phyloP scores from a whole-genome alignment of 495 filamentous ascomycete species.

The Usnea hakonensis region DNA sequence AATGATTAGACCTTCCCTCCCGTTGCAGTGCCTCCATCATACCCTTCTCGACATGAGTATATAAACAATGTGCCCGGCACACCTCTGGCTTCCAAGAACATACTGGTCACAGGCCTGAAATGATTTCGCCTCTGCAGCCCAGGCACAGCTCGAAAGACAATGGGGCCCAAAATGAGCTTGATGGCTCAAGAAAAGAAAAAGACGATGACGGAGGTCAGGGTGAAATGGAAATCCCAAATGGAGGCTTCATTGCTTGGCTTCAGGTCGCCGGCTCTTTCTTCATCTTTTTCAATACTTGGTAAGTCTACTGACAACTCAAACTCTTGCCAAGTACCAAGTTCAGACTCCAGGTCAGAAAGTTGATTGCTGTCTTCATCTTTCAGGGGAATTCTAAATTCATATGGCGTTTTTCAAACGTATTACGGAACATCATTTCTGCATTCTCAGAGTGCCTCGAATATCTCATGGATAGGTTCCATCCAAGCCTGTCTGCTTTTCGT shows the following conservation, averaged over 20 bases:
- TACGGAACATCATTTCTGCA: slow-evolving; percentile 19
- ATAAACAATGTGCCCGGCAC: too few relatives aligned
- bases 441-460: neutral
- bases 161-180: too few relatives aligned
- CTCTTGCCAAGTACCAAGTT: neutral
- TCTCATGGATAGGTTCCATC: slow-evolving; percentile 59
- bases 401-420: slow-evolving; percentile 39
- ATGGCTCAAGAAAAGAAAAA: too few relatives aligned
- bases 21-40: too few relatives aligned
- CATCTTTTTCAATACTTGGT: slow-evolving; percentile 38
- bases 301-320: slow-evolving; percentile 17
- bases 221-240: too few relatives aligned
- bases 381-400: slow-evolving; percentile 15
- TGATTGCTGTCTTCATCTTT: neutral
- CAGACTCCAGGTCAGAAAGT: neutral
- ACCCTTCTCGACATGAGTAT: too few relatives aligned
- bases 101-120: too few relatives aligned
- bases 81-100: too few relatives aligned
- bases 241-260: neutral
- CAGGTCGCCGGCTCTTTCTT: neutral
- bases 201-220: too few relatives aligned
- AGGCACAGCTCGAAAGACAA: too few relatives aligned
- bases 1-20: too few relatives aligned
- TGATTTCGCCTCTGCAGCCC: too few relatives aligned
- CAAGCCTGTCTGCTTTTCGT: slow-evolving; percentile 62